Conservation (phyloP, 768 basidiomycete genomes). For the Amanita pseudoporphyria region DNA sequence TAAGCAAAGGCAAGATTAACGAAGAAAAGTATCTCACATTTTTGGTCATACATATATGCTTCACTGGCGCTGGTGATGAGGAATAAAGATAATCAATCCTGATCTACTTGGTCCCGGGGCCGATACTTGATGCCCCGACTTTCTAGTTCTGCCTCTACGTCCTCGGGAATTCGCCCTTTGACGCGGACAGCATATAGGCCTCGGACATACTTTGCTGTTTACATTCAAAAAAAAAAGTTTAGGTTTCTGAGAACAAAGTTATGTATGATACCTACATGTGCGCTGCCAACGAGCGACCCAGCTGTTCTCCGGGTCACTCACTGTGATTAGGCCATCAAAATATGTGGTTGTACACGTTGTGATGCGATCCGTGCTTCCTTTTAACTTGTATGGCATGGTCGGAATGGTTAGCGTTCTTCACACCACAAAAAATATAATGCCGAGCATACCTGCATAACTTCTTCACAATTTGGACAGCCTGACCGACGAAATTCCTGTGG, state of each 20-base stretch:
- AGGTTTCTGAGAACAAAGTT: conserved; percentile 2
- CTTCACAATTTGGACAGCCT: conserved; percentile 98
- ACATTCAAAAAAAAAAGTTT: not conserved
- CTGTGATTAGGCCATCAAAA: conserved; percentile 87
- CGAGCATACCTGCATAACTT: conserved; percentile 72
- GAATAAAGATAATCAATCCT: conserved; percentile 35
- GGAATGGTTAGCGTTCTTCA: not conserved
- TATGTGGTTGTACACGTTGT: conserved; percentile 81
- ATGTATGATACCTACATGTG: conserved; percentile 49
- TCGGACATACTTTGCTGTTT: conserved; percentile 74
- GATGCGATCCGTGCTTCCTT: conserved; percentile 77
- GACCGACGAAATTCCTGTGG: conserved; percentile 73
- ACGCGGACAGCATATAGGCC: conserved; percentile 94
- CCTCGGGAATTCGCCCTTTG: conserved; percentile 76
- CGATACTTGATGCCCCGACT: conserved; percentile 73
- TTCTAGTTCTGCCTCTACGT: conserved; percentile 75
- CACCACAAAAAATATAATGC: not conserved
- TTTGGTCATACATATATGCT: too few species aligned
- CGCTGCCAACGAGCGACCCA: conserved; percentile 98
- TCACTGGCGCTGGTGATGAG: not conserved
- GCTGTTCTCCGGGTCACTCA: conserved; percentile 76
- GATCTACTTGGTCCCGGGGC: conserved; percentile 73
- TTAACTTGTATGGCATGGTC: too few species aligned
- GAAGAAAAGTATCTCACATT: too few species aligned
- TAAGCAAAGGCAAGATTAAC: too few species aligned